These are phyloP conservation scores for Leptographium galeiforme DNA, from an alignment of 2,329 filamentous ascomycete species.

Conservation along the genomic window DNA sequence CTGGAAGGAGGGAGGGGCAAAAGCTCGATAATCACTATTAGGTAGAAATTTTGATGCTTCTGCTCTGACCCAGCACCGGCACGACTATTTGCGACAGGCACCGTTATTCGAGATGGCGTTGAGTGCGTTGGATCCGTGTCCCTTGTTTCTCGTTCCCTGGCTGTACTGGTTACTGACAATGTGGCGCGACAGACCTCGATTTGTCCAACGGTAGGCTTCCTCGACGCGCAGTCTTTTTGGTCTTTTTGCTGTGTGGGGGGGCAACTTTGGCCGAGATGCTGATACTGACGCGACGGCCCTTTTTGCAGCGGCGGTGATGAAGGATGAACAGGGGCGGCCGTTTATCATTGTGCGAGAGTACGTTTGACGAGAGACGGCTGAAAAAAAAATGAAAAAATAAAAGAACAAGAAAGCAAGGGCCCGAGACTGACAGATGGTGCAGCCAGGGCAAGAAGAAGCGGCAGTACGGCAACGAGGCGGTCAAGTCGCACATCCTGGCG, in stretches of 20 bases:
- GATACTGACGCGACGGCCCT: conserved; percentile 6
- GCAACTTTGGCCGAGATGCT: too few species aligned
- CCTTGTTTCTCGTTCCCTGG: conserved; percentile 9
- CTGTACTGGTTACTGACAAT: conserved; percentile 10
- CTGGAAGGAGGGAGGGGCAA: background rate
- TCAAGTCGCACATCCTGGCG: conserved; percentile 96
- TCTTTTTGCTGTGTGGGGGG: background rate
- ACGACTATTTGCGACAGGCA: background rate
- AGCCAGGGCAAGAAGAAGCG: conserved; percentile 97
- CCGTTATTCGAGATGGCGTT: conserved; percentile 37
- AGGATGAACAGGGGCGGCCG: conserved; percentile 92
- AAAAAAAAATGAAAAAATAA: too few species aligned
- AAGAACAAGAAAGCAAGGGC: too few species aligned
- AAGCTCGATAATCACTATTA: background rate
- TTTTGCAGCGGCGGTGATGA: conserved; percentile 56
- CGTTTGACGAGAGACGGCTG: too few species aligned
- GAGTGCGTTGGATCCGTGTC: conserved; percentile 29
- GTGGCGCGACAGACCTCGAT: conserved; percentile 52
- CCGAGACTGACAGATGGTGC: conserved; percentile 9
- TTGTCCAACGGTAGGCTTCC: conserved; percentile 59
- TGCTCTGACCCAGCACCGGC: background rate
- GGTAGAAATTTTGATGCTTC: background rate
- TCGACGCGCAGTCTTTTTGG: background rate
- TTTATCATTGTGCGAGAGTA: conserved; percentile 99
- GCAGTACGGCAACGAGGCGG: conserved; percentile 89